These are phyloP conservation scores for Eragrostis curvula DNA, from an alignment of 176 grass and related monocot genomes.

Conservation along the genomic window DNA sequence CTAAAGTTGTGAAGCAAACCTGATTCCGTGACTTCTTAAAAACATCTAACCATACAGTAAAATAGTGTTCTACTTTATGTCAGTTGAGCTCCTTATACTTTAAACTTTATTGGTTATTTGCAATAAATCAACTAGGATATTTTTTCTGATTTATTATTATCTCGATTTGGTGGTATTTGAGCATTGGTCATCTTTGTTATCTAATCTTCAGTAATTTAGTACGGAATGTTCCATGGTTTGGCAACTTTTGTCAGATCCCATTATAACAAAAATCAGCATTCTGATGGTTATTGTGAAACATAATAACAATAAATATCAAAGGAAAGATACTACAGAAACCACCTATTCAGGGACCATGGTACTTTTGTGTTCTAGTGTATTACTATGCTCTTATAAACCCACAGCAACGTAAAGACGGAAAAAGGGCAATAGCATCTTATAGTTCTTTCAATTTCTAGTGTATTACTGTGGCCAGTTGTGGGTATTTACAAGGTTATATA, in stretches of 20 bases:
- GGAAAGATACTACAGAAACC: neutral
- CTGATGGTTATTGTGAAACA: neutral
- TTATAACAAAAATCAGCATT: neutral
- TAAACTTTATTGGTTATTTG: neutral
- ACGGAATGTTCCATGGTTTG: neutral
- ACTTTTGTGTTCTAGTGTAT: too few species aligned
- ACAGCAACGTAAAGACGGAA: neutral
- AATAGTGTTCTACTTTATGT: neutral
- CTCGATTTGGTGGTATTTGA: constrained; percentile 12
- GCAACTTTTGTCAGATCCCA: neutral
- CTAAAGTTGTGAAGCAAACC: constrained; percentile 20
- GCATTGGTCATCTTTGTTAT: neutral
- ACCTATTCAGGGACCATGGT: too few species aligned
- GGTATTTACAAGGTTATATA: neutral
- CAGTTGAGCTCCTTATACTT: neutral
- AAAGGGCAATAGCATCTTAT: neutral
- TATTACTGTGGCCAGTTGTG: neutral
- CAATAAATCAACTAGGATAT: neutral
- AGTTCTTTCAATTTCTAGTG: neutral
- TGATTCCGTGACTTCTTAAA: neutral
- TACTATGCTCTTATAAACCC: too few species aligned
- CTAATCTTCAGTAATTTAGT: neutral
- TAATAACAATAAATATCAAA: neutral
- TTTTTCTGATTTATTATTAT: neutral
- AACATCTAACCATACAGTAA: neutral